These are phyloP conservation scores for Kwoniella dendrophila DNA, from an alignment of 768 basidiomycete species.

Conservation along the genomic window DNA sequence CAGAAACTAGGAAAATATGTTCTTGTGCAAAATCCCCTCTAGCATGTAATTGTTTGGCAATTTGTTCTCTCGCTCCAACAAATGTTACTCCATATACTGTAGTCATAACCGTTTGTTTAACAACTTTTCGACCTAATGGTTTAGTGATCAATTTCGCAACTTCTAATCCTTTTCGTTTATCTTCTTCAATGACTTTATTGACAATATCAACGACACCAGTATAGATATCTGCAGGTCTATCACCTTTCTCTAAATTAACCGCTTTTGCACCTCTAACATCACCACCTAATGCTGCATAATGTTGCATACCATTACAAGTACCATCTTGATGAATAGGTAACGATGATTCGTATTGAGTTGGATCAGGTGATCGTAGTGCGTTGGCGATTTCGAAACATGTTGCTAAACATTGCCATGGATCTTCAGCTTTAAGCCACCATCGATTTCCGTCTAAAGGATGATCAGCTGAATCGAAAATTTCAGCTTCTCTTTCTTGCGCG, in stretches of 20 bases:
- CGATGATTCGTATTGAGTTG: conserved; percentile 64
- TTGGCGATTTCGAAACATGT: conserved; percentile 84
- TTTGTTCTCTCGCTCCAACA: conserved; percentile 91
- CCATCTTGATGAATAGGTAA: conserved; percentile 98
- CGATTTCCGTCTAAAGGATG: conserved; percentile 73
- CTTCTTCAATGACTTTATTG: conserved; percentile 63
- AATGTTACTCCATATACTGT: conserved; percentile 98
- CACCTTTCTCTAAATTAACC: conserved; percentile 83
- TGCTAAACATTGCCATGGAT: conserved; percentile 97
- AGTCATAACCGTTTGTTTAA: conserved; percentile 99
- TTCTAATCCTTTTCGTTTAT: conserved; percentile 52
- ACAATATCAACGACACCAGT: conserved; percentile 86
- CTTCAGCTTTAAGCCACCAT: conserved; percentile 92
- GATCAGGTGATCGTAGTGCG: conserved; percentile 72
- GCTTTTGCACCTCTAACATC: conserved; percentile 84
- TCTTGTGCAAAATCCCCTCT: conserved; percentile 72
- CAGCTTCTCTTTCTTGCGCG: conserved; percentile 69
- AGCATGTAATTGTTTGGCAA: conserved; percentile 81
- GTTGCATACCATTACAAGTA: conserved; percentile 96
- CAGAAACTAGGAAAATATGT: conserved; percentile 70
- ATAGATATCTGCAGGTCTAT: conserved; percentile 92
- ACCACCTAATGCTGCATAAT: conserved; percentile 96
- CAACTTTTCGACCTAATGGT: conserved; percentile 86
- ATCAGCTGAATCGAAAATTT: conserved; percentile 79
- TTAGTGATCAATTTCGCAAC: conserved; percentile 69